phyloP scores from a whole-genome alignment of 164 flowering plant species.

The Tetracentron sinense region DNA sequence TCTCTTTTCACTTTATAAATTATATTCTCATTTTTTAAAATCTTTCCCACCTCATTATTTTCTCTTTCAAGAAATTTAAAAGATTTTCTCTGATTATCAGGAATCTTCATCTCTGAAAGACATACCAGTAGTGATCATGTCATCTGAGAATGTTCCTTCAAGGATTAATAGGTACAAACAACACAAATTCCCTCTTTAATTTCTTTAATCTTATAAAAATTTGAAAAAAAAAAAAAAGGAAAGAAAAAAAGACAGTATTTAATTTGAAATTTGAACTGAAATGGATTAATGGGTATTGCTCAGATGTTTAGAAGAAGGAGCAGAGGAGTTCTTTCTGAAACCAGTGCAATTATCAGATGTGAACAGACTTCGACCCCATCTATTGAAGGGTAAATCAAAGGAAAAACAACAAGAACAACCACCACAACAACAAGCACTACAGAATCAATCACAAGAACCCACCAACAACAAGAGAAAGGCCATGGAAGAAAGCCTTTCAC shows the following conservation, averaged over 20 bases:
- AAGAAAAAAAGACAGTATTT: not conserved
- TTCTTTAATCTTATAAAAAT: not conserved
- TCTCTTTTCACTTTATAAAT: constrained; percentile 8
- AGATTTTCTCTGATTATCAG: constrained; percentile 20
- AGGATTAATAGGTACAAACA: constrained; percentile 38
- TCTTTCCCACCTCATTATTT: constrained; percentile 1
- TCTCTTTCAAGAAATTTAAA: not conserved
- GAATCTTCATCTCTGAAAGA: constrained; percentile 40
- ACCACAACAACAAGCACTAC: constrained; percentile 14
- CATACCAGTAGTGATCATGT: constrained; percentile 58
- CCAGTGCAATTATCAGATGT: constrained; percentile 62
- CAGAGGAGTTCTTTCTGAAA: constrained; percentile 65
- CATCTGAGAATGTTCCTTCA: constrained; percentile 52
- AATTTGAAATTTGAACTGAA: constrained; percentile 1
- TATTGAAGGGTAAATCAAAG: constrained; percentile 30
- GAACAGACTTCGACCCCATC: constrained; percentile 49
- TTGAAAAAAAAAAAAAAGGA: not conserved
- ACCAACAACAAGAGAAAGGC: constrained; percentile 41
- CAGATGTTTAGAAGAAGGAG: constrained; percentile 71
- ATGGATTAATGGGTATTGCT: constrained; percentile 6
- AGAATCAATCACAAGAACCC: constrained; percentile 12
- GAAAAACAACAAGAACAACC: constrained; percentile 23
- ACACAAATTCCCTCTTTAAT: not conserved
- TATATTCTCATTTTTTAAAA: not conserved
- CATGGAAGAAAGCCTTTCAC: constrained; percentile 38